phyloP scores from a whole-genome alignment of 2,329 filamentous ascomycete genomes.

The Phyllosticta citriasiana region DNA sequence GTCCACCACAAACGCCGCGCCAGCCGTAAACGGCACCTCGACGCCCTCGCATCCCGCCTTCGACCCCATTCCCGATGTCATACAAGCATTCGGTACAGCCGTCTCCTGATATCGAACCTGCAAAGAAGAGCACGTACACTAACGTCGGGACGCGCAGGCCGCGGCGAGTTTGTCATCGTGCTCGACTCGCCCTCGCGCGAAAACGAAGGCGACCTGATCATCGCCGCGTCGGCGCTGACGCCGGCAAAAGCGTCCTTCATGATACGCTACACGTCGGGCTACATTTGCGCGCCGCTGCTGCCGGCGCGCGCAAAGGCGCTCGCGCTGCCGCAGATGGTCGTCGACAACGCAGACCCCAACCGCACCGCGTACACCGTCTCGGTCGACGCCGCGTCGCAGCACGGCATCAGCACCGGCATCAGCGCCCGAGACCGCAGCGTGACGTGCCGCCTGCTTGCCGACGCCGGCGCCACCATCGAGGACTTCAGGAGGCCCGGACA shows the following conservation, averaged over 20 bases:
- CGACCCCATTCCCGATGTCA: conserved; percentile 37
- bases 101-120: not conserved
- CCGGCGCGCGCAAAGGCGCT: conserved; percentile 59
- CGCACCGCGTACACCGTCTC: conserved; percentile 89
- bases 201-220: conserved; percentile 97
- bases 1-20: not conserved
- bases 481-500: conserved; percentile 79
- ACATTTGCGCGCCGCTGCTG: conserved; percentile 80
- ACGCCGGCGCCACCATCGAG: conserved; percentile 35
- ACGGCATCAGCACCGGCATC: conserved; percentile 73
- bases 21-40: conserved; percentile 4
- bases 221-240: conserved; percentile 76
- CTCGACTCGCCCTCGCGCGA: conserved; percentile 88
- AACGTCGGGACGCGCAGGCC: conserved; percentile 18
- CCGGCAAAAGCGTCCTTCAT: conserved; percentile 92
- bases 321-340: conserved; percentile 82
- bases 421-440: conserved; percentile 77
- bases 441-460: conserved; percentile 67
- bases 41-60: conserved; percentile 28
- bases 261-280: conserved; percentile 78
- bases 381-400: conserved; percentile 65
- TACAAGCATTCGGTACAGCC: conserved; percentile 33
- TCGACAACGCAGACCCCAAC: conserved; percentile 63
- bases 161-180: conserved; percentile 86
- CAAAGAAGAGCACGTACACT: conserved; percentile 7